Conservation (phyloP, 495 filamentous ascomycete genomes). For the Hapsidospora chrysogenum region DNA sequence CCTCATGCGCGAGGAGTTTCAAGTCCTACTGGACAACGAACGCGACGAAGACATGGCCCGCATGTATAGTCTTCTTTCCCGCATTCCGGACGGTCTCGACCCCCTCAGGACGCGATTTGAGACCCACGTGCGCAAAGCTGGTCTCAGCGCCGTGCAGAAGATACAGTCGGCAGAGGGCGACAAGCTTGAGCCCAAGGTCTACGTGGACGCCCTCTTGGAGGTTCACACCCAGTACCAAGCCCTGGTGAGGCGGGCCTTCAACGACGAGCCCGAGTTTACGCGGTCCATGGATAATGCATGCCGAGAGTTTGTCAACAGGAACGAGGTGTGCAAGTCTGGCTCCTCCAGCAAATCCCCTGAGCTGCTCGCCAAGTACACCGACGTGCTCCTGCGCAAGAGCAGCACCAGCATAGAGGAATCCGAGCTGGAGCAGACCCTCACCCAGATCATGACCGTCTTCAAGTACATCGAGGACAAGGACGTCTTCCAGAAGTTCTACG, state of each 20-base stretch:
- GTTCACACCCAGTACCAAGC: slow-evolving; percentile 86
- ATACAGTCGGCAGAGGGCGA: slow-evolving; percentile 68
- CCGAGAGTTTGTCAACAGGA: slow-evolving; percentile 94
- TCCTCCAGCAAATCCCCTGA: slow-evolving; percentile 89
- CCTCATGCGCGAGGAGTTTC: slow-evolving; percentile 87
- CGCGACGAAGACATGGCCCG: slow-evolving; percentile 86
- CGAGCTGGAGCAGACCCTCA: slow-evolving; percentile 75
- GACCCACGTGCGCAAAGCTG: slow-evolving; percentile 79
- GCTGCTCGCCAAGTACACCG: slow-evolving; percentile 89
- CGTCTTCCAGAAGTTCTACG: slow-evolving; percentile 99
- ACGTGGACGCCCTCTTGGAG: slow-evolving; percentile 87
- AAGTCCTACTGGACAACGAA: slow-evolving; percentile 86
- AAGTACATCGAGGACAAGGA: slow-evolving; percentile 99
- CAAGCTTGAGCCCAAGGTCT: slow-evolving; percentile 85
- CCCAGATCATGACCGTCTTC: slow-evolving; percentile 99
- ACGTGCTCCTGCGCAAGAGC: slow-evolving; percentile 83
- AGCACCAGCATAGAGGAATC: slow-evolving; percentile 80
- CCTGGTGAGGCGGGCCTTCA: slow-evolving; percentile 83
- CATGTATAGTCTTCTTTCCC: slow-evolving; percentile 86
- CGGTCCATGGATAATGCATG: slow-evolving; percentile 93
- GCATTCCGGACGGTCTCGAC: slow-evolving; percentile 85
- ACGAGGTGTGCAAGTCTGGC: slow-evolving; percentile 81
- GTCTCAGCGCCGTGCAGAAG: slow-evolving; percentile 76
- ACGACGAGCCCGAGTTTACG: slow-evolving; percentile 91
- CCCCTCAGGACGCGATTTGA: slow-evolving; percentile 82